phyloP scores from a whole-genome alignment of 163 green algal genomes.

The Chloromonas sp. region DNA sequence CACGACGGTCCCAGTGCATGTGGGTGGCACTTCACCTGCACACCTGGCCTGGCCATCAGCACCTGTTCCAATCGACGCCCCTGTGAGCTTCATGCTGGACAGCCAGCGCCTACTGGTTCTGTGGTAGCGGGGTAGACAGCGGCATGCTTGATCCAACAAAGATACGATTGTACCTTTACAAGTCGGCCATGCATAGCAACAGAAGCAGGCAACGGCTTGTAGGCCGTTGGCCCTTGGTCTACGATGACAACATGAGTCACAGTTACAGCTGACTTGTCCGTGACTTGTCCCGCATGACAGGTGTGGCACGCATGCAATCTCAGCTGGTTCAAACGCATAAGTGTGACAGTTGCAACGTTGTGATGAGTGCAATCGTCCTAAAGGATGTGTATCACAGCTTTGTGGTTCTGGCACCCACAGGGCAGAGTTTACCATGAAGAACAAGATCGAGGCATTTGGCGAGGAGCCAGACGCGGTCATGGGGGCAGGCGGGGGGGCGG shows the following conservation, averaged over 20 bases:
- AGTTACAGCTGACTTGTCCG: background rate
- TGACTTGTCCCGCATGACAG: background rate
- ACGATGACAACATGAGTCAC: no score
- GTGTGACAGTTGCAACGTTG: background rate
- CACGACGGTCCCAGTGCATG: background rate
- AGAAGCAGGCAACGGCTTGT: no score
- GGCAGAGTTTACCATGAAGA: constrained; percentile 17
- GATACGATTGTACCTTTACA: no score
- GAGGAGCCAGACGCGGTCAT: background rate
- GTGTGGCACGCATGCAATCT: background rate
- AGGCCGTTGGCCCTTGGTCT: no score
- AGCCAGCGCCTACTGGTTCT: background rate
- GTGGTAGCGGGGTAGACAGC: background rate
- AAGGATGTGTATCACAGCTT: background rate
- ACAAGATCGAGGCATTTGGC: constrained; percentile 23
- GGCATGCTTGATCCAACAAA: no score
- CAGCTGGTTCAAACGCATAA: background rate
- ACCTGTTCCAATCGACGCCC: no score
- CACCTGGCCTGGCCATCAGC: no score
- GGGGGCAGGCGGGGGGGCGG: background rate
- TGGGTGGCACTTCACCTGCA: background rate
- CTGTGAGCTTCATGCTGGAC: background rate
- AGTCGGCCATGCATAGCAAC: no score
- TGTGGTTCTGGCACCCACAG: background rate
- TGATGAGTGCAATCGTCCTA: background rate